A percentile compares a stretch with the other conserved stretches of the same genome.
These are phyloP conservation scores for Talaromyces funiculosus DNA, from an alignment of 2,329 filamentous ascomycete genomes.

Conservation along the genomic window DNA sequence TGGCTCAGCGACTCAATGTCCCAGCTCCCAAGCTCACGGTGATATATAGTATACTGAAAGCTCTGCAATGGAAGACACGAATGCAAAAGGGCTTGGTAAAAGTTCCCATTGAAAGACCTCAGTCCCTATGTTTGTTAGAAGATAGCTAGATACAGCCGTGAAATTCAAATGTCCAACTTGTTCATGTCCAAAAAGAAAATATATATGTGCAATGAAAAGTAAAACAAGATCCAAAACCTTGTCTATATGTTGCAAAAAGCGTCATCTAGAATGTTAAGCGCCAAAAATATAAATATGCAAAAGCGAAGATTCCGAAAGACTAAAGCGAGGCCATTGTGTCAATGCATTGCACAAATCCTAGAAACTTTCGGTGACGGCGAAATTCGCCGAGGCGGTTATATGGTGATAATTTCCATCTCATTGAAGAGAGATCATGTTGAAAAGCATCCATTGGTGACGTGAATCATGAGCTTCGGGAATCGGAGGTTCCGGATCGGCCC, in stretches of 20 bases:
- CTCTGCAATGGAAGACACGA: conserved; percentile 9
- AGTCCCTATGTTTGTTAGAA: conserved; percentile 1
- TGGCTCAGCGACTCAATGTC: conserved; percentile 44
- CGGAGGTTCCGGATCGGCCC: conserved; percentile 10
- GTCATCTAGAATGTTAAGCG: neutral
- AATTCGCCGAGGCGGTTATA: neutral
- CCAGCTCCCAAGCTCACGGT: conserved; percentile 24
- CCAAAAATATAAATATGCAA: neutral
- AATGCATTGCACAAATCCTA: neutral
- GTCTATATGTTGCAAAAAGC: neutral
- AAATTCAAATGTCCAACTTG: neutral
- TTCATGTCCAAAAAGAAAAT: neutral
- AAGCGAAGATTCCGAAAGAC: neutral
- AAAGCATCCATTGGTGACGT: neutral
- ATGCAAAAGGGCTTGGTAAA: conserved; percentile 6
- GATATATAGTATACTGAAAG: conserved; percentile 11
- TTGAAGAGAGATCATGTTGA: neutral
- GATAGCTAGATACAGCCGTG: conserved; percentile 7
- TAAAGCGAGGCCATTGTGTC: neutral
- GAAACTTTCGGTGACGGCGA: neutral
- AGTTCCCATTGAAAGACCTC: conserved; percentile 9
- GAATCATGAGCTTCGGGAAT: conserved; percentile 13
- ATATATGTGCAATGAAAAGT: conserved; percentile 7
- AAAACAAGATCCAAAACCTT: neutral
- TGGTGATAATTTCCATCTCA: neutral